Percentiles rank a stretch among this genome's conserved stretches.
phyloP scores from a whole-genome alignment of 371 early-diverging fungal genomes.

The Lichtheimia ornata region DNA sequence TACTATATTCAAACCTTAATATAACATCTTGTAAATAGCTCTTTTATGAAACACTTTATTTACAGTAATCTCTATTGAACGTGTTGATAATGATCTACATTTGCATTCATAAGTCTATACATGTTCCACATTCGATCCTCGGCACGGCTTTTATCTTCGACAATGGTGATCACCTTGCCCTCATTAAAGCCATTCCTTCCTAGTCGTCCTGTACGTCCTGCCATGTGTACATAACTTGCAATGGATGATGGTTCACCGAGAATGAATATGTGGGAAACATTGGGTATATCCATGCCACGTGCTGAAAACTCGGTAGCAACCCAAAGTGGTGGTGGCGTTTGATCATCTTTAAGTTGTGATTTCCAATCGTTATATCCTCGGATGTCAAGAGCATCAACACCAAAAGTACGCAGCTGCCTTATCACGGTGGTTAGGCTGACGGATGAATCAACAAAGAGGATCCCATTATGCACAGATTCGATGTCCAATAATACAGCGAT shows the following conservation, averaged over 20 bases:
- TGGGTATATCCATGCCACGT: constrained; percentile 88
- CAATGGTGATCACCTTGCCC: constrained; percentile 64
- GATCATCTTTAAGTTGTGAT: neutral
- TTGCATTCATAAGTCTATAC: constrained; percentile 38
- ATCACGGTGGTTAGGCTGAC: constrained; percentile 30
- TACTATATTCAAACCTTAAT: too few relatives aligned
- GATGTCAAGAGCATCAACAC: constrained; percentile 29
- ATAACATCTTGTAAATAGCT: too few relatives aligned
- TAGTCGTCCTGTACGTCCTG: constrained; percentile 78
- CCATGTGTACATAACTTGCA: constrained; percentile 80
- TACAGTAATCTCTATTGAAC: constrained; percentile 27
- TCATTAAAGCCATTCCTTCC: constrained; percentile 36
- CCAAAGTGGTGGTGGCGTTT: constrained; percentile 30
- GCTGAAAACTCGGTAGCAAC: constrained; percentile 81
- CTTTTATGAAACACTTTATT: too few relatives aligned
- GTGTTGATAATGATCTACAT: constrained; percentile 30
- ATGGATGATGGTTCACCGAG: constrained; percentile 66
- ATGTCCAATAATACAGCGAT: constrained; percentile 52
- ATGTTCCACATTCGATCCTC: constrained; percentile 37
- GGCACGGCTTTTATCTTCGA: constrained; percentile 48
- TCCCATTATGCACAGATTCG: constrained; percentile 54
- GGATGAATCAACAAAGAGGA: constrained; percentile 58
- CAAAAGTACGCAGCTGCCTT: constrained; percentile 23
- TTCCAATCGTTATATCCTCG: constrained; percentile 17
- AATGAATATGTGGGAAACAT: constrained; percentile 84